Base-by-base conservation (phyloP, 495 filamentous ascomycete genomes). In the Lindgomyces ingoldianus region DNA sequence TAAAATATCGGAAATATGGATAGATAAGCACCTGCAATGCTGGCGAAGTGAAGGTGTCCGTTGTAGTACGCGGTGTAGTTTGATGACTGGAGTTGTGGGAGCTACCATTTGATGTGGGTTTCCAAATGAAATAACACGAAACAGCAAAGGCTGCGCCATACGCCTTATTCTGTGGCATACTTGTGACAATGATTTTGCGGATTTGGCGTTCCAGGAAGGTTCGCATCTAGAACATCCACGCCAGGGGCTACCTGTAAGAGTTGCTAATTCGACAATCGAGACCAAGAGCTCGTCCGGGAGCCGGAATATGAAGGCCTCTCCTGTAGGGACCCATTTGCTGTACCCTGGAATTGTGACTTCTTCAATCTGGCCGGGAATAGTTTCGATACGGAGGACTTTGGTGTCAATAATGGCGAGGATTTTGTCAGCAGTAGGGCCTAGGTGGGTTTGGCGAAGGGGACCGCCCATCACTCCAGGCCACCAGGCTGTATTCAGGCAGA, bases 91-190 rank as follows among this genome's bases (percentile, higher is more conserved):
- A 10, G 22, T 52, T 18, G 22, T 24, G 22, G 49, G 49, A 18
- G 49, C 11, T 3, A 52, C 49, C 26, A 29, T 52, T 16, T 24
- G 39, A 19, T 12, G 25, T 55, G 52, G n/a, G 52, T 27, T 27
- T 3, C 39, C 12, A 19, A 55, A 55, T 3, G 3, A 3, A 11
- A 55, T 55, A 24, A 27, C 21, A 18, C 39, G 52, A 41, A 55
- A 55, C 11, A 55, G 29, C 52, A 55, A 36, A 10, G 52, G 52
- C 21, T 55, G 52, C 3, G 30, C 52, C 12, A 55, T 33, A 19
- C 52, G 9, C 25, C 52, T 55, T 55, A 55, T 36, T n/a, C 52
- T 12, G 9, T 27, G 52, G 52, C 52, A 55, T 36, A 55, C 52
- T 4, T 21, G 52, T 27, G 52, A 55, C 30, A 55, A 24, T 39